Base-by-base conservation (phyloP, 2,329 filamentous ascomycete species). In the Chaetomiaceae sp. region DNA sequence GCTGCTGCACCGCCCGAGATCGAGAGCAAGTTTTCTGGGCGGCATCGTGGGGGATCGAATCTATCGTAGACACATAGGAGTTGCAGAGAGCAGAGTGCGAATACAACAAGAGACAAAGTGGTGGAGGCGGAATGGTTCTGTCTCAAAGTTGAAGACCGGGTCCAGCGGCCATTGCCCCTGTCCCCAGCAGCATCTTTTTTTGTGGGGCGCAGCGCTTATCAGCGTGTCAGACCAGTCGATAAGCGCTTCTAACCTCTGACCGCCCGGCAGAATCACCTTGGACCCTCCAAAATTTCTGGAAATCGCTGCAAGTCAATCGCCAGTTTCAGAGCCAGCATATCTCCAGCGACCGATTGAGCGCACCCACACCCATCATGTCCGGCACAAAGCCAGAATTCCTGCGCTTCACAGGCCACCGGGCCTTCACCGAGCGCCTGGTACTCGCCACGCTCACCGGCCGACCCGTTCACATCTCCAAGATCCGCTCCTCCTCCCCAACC, bases 371-470 rank as follows among this genome's bases (percentile, higher is more conserved):
- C 62, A 59, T 64, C 62, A 76, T 76, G 75, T 71, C 75, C 57
- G 70, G 68, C 56, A 65, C 71, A 47, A 65, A 73, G 61, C 71
- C 77, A 57, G 78, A 82, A 53, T 83, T 77, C 64, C 69, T 95
- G 54, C 84, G 84, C 62, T 91, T 99, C 69, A 92, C 88, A 47
- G 86, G 88, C 64, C 91, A 96, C 70, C 85, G 87, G 64, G 84
- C 87, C 62, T 86, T 99, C 57, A 79, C 88, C 33, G 85, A 90
- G 63, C 89, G 94, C 49, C 84, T 99, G 40, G 82, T 95, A 40
- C 84, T 99, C 51, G 84, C 94, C 19, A 97, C 94, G 2, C 83
- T 99, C 57, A 96, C 91, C 58, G 94, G 94, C 62, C 84, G 87
- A 34, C 85, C 94, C 2, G 76, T 97, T 52, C 91, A 92, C 72